A percentile compares a stretch with the other conserved stretches of the same genome.
phyloP scores from a whole-genome alignment of 176 grass and related monocot genomes.

The Oryza punctata region DNA sequence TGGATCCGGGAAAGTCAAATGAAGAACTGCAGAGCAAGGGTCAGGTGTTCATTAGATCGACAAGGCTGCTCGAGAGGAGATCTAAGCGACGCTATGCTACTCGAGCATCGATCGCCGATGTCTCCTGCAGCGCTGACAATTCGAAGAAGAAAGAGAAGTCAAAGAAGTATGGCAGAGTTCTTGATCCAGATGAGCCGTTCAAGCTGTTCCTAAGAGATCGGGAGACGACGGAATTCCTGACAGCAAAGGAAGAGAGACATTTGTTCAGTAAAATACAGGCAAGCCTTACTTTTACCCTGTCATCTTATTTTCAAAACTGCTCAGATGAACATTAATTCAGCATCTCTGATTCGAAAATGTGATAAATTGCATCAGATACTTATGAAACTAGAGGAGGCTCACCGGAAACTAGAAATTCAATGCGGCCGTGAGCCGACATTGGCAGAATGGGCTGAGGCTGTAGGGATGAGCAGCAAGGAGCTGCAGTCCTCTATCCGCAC shows the following conservation, averaged over 20 bases:
- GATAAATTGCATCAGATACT: constrained; percentile 39
- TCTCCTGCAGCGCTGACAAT: neutral
- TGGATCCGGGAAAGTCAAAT: neutral
- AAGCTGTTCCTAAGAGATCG: constrained; percentile 60
- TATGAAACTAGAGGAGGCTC: constrained; percentile 68
- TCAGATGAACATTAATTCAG: neutral
- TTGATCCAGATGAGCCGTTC: constrained; percentile 61
- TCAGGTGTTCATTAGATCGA: constrained; percentile 57
- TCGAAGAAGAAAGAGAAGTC: constrained; percentile 39
- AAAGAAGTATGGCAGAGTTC: constrained; percentile 50
- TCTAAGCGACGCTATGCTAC: constrained; percentile 46
- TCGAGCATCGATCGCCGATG: constrained; percentile 22
- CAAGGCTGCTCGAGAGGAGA: constrained; percentile 53
- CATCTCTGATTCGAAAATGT: neutral
- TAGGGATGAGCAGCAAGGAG: constrained; percentile 65
- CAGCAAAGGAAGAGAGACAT: constrained; percentile 61
- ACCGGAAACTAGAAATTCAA: constrained; percentile 51
- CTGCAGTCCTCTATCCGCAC: constrained; percentile 52
- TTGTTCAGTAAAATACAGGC: constrained; percentile 72
- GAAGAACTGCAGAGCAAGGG: constrained; percentile 34
- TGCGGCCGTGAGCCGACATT: constrained; percentile 62
- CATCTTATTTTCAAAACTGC: neutral
- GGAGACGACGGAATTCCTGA: constrained; percentile 67
- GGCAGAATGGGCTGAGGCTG: constrained; percentile 68
- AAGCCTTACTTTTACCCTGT: constrained; percentile 11